A percentile compares a stretch with the other conserved stretches of the same genome.
Evolutionary conservation across 352 stramenopile genomes (phyloP).

Genomic region (Phytophthora sp.): DNA sequence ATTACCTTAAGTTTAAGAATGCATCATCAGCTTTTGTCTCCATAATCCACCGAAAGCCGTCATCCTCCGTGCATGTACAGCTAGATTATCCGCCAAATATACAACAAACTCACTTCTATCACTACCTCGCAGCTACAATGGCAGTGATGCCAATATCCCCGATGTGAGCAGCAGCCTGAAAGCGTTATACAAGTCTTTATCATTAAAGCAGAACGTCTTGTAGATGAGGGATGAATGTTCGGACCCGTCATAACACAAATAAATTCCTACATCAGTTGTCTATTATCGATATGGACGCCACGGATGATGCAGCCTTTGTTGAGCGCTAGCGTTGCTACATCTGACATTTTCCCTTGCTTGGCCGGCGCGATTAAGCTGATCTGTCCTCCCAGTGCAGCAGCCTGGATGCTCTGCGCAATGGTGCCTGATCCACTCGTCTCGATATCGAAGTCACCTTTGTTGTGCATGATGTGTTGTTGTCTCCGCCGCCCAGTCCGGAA

Average conservation of each 20-base stretch:
- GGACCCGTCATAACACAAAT: constrained; percentile 24
- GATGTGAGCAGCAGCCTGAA: constrained; percentile 32
- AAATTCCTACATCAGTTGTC: constrained; percentile 25
- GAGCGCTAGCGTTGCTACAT: constrained; percentile 15
- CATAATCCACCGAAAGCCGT: too few species aligned
- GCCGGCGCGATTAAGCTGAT: constrained; percentile 20
- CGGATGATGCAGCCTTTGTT: constrained; percentile 29
- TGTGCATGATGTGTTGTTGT: constrained; percentile 16
- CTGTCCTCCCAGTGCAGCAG: constrained; percentile 16
- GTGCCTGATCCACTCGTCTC: constrained; percentile 34
- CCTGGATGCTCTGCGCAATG: constrained; percentile 32
- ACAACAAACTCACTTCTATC: too few species aligned
- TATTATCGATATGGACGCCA: constrained; percentile 23
- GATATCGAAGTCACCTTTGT: constrained; percentile 31
- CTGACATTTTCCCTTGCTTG: constrained; percentile 30
- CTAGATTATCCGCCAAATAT: too few species aligned
- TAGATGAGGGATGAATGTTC: constrained; percentile 28
- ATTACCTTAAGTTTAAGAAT: too few species aligned
- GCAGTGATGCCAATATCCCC: constrained; percentile 32
- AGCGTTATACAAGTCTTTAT: constrained; percentile 12
- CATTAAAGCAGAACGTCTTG: constrained; percentile 30
- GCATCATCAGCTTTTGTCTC: too few species aligned
- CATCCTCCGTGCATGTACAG: too few species aligned
- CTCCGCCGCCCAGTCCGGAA: constrained; percentile 25
- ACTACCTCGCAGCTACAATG: too few species aligned